These are phyloP conservation scores for Postia placenta DNA, from an alignment of 768 basidiomycete genomes.

Conservation along the genomic window DNA sequence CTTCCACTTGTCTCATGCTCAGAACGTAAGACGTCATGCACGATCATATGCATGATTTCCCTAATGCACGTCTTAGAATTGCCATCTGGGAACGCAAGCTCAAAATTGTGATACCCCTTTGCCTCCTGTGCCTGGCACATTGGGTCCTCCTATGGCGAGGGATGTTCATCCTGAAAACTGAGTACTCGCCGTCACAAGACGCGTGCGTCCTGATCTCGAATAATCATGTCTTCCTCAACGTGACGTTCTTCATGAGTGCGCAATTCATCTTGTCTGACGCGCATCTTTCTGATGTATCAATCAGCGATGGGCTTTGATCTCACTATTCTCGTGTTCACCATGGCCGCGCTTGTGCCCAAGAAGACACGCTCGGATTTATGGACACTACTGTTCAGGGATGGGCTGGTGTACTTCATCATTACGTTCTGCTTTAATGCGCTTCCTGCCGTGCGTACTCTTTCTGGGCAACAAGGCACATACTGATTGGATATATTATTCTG, in stretches of 20 bases:
- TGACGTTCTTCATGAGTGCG: constrained; percentile 68
- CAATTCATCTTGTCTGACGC: constrained; percentile 7
- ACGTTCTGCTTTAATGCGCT: constrained; percentile 61
- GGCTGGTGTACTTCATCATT: constrained; percentile 62
- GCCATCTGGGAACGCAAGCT: constrained; percentile 64
- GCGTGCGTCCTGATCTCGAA: constrained; percentile 49
- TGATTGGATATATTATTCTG: not conserved
- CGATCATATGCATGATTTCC: not conserved
- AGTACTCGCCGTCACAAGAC: constrained; percentile 36
- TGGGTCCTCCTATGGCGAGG: constrained; percentile 65
- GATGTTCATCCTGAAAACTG: constrained; percentile 59
- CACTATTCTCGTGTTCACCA: constrained; percentile 50
- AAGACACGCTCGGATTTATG: constrained; percentile 57
- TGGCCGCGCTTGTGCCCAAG: constrained; percentile 39
- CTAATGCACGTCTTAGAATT: constrained; percentile 40
- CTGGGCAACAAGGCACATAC: not conserved
- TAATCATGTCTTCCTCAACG: constrained; percentile 50
- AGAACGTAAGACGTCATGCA: constrained; percentile 43
- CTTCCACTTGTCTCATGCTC: constrained; percentile 65
- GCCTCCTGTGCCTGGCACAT: constrained; percentile 51
- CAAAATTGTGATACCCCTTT: constrained; percentile 43
- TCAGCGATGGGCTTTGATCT: constrained; percentile 69
- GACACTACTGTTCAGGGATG: constrained; percentile 67
- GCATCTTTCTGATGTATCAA: constrained; percentile 1
- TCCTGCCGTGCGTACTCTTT: constrained; percentile 47